These are phyloP conservation scores for Candida ficus DNA, from an alignment of 805 yeast genomes.

Conservation along the genomic window DNA sequence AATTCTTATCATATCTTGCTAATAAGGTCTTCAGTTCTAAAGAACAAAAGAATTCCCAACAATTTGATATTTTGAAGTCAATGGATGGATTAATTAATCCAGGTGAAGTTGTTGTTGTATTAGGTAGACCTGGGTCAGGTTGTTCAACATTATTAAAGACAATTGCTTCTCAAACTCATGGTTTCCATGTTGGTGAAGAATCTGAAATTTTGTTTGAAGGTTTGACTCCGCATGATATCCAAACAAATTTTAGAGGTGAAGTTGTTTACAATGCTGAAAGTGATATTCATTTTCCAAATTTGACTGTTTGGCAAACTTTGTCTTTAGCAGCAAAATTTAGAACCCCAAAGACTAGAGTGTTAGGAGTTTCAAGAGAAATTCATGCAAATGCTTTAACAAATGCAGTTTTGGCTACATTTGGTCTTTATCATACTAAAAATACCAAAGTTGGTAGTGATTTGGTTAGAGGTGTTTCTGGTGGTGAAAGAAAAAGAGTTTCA, in stretches of 20 bases:
- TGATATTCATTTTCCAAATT: slow-evolving; percentile 63
- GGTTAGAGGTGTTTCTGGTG: slow-evolving; percentile 66
- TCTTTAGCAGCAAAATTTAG: slow-evolving; percentile 56
- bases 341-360: slow-evolving; percentile 57
- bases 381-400: slow-evolving; percentile 50
- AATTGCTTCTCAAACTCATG: slow-evolving; percentile 53
- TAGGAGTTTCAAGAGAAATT: slow-evolving; percentile 52
- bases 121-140: slow-evolving; percentile 76
- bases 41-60: slow-evolving; percentile 19
- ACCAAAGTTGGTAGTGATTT: slow-evolving; percentile 61
- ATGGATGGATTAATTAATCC: slow-evolving; percentile 61
- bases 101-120: slow-evolving; percentile 63
- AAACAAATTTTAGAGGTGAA: slow-evolving; percentile 56
- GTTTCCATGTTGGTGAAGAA: slow-evolving; percentile 44
- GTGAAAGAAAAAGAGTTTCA: slow-evolving; percentile 66
- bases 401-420: slow-evolving; percentile 45
- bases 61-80: slow-evolving; percentile 45
- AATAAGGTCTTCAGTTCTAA: slow-evolving; percentile 11
- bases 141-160: slow-evolving; percentile 65
- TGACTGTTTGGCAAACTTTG: slow-evolving; percentile 63
- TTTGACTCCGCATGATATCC: slow-evolving; percentile 43
- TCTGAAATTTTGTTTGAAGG: slow-evolving; percentile 51
- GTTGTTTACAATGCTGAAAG: slow-evolving; percentile 66
- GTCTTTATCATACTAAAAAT: slow-evolving; percentile 45
- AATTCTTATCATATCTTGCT: slow-evolving; percentile 13